These are phyloP conservation scores for Penicillium coffeae DNA, from an alignment of 495 filamentous ascomycete species.

Conservation along the genomic window DNA sequence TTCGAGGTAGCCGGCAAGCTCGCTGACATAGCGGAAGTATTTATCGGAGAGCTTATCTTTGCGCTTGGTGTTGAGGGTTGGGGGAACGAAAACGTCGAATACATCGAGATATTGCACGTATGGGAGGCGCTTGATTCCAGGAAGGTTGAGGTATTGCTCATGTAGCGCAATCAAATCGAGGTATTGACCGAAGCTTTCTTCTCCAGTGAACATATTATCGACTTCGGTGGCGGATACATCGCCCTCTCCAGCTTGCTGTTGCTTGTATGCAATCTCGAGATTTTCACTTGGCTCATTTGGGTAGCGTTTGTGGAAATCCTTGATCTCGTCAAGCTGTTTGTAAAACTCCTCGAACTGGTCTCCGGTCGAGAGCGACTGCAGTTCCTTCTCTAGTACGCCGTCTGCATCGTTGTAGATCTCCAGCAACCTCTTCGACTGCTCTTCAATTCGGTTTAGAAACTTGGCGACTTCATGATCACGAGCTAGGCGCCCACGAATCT, in stretches of 20 bases:
- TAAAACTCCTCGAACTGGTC: conserved; percentile 93
- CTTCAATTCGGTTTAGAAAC: conserved; percentile 79
- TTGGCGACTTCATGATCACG: conserved; percentile 89
- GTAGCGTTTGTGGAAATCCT: conserved; percentile 83
- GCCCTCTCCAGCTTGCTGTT: conserved; percentile 61
- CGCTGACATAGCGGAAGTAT: conserved; percentile 86
- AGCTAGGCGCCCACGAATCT: conserved; percentile 81
- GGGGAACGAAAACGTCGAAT: conserved; percentile 81
- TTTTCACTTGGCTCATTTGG: conserved; percentile 95
- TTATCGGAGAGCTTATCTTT: conserved; percentile 81
- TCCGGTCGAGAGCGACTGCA: conserved; percentile 77
- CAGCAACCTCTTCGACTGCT: conserved; percentile 75
- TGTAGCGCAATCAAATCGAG: conserved; percentile 82
- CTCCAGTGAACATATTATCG: conserved; percentile 90
- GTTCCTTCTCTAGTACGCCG: conserved; percentile 66
- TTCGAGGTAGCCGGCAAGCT: conserved; percentile 77
- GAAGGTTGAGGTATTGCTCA: conserved; percentile 86
- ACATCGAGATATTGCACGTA: conserved; percentile 89
- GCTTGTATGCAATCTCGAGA: conserved; percentile 86
- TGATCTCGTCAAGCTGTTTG: conserved; percentile 74
- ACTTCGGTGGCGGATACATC: conserved; percentile 62
- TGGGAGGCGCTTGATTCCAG: conserved; percentile 71
- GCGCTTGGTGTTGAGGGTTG: conserved; percentile 64
- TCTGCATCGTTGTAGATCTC: conserved; percentile 82
- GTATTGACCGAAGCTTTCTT: conserved; percentile 86